A percentile compares a stretch with the other conserved stretches of the same genome.
phyloP scores from a whole-genome alignment of 1,139 yeast species.

The Candida sojae region DNA sequence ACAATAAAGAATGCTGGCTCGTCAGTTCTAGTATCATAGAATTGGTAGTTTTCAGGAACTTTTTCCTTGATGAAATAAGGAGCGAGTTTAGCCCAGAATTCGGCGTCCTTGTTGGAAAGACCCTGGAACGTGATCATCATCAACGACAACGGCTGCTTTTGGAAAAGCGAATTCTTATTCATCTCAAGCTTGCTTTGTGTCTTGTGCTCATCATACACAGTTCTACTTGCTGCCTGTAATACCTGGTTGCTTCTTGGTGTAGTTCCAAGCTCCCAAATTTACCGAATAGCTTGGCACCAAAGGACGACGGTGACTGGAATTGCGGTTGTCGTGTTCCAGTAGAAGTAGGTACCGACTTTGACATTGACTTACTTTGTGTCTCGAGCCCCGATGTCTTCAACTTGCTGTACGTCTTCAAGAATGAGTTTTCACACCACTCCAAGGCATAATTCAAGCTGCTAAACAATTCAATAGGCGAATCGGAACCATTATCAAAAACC shows the following conservation, averaged over 20 bases:
- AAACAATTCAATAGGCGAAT: slow-evolving; percentile 58
- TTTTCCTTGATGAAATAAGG: slow-evolving; percentile 54
- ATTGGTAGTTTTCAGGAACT: slow-evolving; percentile 50
- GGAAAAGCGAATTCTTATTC: slow-evolving; percentile 30
- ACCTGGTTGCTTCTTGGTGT: slow-evolving; percentile 69
- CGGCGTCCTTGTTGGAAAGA: slow-evolving; percentile 57
- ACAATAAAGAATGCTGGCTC: slow-evolving; percentile 63
- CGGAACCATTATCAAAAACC: slow-evolving; percentile 54
- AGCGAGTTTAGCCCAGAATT: slow-evolving; percentile 63
- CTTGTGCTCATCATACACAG: slow-evolving; percentile 46
- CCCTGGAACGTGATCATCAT: slow-evolving; percentile 73
- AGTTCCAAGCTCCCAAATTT: slow-evolving; percentile 28
- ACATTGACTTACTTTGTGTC: background rate
- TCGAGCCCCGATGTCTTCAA: slow-evolving; percentile 24
- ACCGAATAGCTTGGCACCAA: slow-evolving; percentile 11
- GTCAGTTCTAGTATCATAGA: slow-evolving; percentile 45
- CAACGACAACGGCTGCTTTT: slow-evolving; percentile 66
- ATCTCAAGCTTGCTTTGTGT: slow-evolving; percentile 32
- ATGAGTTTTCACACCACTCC: slow-evolving; percentile 96
- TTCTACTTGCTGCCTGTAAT: slow-evolving; percentile 60
- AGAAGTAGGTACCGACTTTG: slow-evolving; percentile 11
- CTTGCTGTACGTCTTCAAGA: slow-evolving; percentile 63
- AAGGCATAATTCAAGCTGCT: slow-evolving; percentile 81
- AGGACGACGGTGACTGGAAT: slow-evolving; percentile 12
- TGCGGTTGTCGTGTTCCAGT: slow-evolving; percentile 13